A percentile compares a stretch with the other conserved stretches of the same genome.
Evolutionary conservation across 2,329 filamentous ascomycete species (phyloP).

Genomic region (Balansia obtecta): DNA sequence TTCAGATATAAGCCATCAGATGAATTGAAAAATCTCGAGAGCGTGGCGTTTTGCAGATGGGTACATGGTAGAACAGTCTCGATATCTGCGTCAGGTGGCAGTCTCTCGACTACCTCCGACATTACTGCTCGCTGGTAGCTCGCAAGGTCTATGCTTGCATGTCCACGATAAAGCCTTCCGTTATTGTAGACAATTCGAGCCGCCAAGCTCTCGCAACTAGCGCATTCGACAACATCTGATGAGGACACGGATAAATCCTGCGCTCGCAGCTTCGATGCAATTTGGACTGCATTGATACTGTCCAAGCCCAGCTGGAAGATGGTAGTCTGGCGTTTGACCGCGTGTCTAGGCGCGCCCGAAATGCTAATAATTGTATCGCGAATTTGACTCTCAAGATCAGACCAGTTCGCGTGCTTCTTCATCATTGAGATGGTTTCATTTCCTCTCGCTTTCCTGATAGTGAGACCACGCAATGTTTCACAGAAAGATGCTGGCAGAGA

Average conservation of each 20-base stretch:
- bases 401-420: constrained; percentile 29
- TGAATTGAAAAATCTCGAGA: constrained; percentile 60
- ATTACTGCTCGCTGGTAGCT: constrained; percentile 24
- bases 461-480: constrained; percentile 11
- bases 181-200: constrained; percentile 12
- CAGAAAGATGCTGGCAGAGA: neutral
- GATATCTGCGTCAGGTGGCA: constrained; percentile 21
- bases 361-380: constrained; percentile 46
- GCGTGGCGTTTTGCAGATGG: constrained; percentile 64
- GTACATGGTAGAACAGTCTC: constrained; percentile 65
- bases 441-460: constrained; percentile 10
- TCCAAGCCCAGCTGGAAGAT: constrained; percentile 86
- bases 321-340: constrained; percentile 49
- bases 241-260: constrained; percentile 47
- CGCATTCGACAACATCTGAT: constrained; percentile 60
- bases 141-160: constrained; percentile 21
- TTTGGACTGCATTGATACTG: constrained; percentile 75
- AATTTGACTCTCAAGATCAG: constrained; percentile 36
- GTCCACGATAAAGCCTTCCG: neutral
- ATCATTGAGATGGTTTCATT: constrained; percentile 8
- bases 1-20: constrained; percentile 65
- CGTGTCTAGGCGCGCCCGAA: constrained; percentile 34
- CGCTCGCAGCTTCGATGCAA: constrained; percentile 55
- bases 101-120: constrained; percentile 14
- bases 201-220: constrained; percentile 31